Base-by-base conservation (phyloP, 306 rosid genomes). In the Rosa chinensis region DNA sequence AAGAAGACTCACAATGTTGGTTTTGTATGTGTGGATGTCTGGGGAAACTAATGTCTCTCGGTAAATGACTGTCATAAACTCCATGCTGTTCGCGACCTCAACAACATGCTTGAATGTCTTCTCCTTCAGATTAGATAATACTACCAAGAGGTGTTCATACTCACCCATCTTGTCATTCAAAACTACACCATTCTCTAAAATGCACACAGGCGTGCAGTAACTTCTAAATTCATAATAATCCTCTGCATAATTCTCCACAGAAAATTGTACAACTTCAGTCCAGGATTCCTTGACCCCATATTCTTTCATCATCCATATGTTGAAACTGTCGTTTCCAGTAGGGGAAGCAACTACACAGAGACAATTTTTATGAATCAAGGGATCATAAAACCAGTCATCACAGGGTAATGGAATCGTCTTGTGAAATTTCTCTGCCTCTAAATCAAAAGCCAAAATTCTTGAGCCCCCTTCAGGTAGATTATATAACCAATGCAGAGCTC, bases 291-390 rank as follows among this genome's bases (percentile, higher is more conserved):
- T 17, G 40, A 74, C 78, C 21, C 55, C 43, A 43, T 56, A 58
- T 25, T 74, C 69, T 67, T 74, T 58, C 78, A 58, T 58, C 16
- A 58, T 47, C 78, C 78, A 58, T 12, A 74, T 42, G 8, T 20
- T 20, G 62, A 20, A 6, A 55, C 11, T 55, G 23, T 55, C 20
- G 28, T 11, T 55, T 55, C 12, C 62, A 55, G 62, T 55, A 20
- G 62, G 62, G 25, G 4, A 20, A 7, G 62, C 7, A 18, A 20
- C 12, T 5, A 21, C 25, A 59, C 25, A 43, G 20, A 75, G 69
- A 75, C 56, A 75, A 14, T 23, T 44, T 59, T 7, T 20, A 43
- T 55, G 62, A 55, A 55, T 55, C 9, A 55, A 53, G 0, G 5
- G 62, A 20, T 20, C 21, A 55, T 1, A 8, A 55, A 20, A 20